Evolutionary conservation across 2,329 filamentous ascomycete genomes (phyloP), one percentile per base, ranked within the genome.

Genomic region (Bipolaris zeicola): DNA sequence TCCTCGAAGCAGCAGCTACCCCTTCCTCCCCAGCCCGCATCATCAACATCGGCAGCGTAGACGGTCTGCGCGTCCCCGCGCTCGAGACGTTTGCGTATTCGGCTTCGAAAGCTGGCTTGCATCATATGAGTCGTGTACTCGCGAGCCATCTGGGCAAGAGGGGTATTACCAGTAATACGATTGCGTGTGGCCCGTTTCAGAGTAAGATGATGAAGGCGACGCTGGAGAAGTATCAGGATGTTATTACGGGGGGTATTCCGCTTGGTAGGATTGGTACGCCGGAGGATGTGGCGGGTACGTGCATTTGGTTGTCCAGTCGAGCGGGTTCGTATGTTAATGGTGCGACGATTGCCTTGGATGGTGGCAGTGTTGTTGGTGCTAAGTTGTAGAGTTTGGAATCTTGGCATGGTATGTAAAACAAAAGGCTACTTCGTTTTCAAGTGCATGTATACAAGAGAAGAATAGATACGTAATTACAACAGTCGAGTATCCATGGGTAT

Each of bases 141-240:
- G 86, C 87, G 0, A 77, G 80, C 36, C 87, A 87, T 66, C 75
- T 89, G 33, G 87, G 87, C 0, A 83, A 82, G 54, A 68, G 83
- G 41, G 80, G 83, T 50, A 82, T 89, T 57, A 89, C 87, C 24
- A 83, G 81, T 60, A 92, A 92, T 70, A 85, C 86, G 3, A 76
- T 92, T 53, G 89, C 89, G 5, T 91, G 88, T 58, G 89, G 89
- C 3, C 88, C 89, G 3, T 89, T 89, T 58, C 81, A 87, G 62
- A 88, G 87, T 16, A 89, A 87, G 68, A 89, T 90, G 83, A 91
- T 90, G 89, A 88, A 87, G 37, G 82, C 85, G 1, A 90, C 89
- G 76, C 82, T 88, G 65, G 77, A 84, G 53, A 80, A 86, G 31
- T 82, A 82, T 55, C 79, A 82, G 45, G 83, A 85, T 4, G 72